phyloP scores from a whole-genome alignment of 305 asterid genomes.

The Nicotiana rustica region DNA sequence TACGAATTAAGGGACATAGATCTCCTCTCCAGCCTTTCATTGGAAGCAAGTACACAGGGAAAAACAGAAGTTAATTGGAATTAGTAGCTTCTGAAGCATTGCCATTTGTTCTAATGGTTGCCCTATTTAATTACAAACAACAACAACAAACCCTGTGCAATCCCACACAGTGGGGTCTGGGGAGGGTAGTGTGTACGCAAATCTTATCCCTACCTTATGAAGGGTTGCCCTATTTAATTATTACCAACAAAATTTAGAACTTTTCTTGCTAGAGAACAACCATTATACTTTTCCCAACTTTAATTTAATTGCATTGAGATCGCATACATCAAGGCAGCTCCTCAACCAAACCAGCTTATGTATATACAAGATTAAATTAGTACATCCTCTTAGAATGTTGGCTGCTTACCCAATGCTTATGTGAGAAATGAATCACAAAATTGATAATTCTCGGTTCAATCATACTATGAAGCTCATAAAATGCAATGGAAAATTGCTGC shows the following conservation, averaged over 20 bases:
- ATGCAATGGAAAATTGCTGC: constrained; percentile 25
- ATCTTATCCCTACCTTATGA: no score
- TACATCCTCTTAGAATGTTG: constrained; percentile 21
- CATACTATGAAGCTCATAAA: not conserved
- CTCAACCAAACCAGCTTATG: constrained; percentile 27
- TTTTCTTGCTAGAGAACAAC: constrained; percentile 10
- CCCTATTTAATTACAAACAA: no score
- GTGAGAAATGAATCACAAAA: constrained; percentile 16
- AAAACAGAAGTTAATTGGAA: constrained; percentile 14
- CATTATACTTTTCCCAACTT: constrained; percentile 21
- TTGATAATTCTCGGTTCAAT: constrained; percentile 1
- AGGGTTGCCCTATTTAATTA: not conserved
- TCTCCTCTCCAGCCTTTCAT: constrained; percentile 14
- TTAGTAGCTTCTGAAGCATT: constrained; percentile 8
- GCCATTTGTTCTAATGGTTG: not conserved
- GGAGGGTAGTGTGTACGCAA: no score
- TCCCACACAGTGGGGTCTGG: no score
- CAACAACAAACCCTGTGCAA: no score
- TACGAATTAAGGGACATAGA: not conserved
- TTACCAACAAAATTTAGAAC: not conserved
- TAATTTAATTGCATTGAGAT: constrained; percentile 2
- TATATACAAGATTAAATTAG: not conserved
- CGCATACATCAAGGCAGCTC: constrained; percentile 19
- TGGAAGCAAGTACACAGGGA: constrained; percentile 9
- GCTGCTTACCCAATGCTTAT: constrained; percentile 17